Evolutionary conservation across 106 monocot genomes (phyloP).

Genomic region (Dendrobium catenatum): DNA sequence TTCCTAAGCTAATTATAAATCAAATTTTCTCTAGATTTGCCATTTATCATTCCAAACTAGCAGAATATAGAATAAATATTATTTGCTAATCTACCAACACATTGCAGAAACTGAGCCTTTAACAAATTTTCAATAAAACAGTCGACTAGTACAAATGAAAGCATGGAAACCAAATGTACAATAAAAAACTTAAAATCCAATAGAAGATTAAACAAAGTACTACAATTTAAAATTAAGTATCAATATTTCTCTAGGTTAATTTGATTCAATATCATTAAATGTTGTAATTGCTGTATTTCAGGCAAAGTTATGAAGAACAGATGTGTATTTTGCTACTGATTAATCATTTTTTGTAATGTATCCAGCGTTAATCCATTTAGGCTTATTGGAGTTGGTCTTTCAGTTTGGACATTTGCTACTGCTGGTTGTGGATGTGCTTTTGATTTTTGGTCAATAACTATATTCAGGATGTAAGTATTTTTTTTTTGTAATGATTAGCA

Average conservation of each 20-base stretch:
- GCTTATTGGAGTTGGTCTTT: constrained; percentile 93
- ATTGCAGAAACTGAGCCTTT: no score
- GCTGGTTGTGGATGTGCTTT: constrained; percentile 90
- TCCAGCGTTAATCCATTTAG: constrained; percentile 91
- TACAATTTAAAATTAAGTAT: no score
- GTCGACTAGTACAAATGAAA: no score
- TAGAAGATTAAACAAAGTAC: no score
- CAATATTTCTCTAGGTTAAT: not conserved
- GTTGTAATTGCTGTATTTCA: not conserved
- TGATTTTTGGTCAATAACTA: constrained; percentile 94
- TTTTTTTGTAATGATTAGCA: not conserved
- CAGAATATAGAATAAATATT: no score
- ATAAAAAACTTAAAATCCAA: no score
- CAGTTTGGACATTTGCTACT: constrained; percentile 90
- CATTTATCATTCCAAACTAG: no score
- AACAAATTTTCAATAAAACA: no score
- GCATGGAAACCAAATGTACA: no score
- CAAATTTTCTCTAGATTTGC: no score
- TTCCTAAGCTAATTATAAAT: no score
- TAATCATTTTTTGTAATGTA: constrained; percentile 10
- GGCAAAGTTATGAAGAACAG: not conserved
- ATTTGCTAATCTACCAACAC: no score
- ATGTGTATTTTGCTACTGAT: not conserved
- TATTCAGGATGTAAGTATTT: constrained; percentile 81
- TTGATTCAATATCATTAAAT: not conserved